phyloP scores from a whole-genome alignment of 441 rosid species.

The Euphorbia celastroides region DNA sequence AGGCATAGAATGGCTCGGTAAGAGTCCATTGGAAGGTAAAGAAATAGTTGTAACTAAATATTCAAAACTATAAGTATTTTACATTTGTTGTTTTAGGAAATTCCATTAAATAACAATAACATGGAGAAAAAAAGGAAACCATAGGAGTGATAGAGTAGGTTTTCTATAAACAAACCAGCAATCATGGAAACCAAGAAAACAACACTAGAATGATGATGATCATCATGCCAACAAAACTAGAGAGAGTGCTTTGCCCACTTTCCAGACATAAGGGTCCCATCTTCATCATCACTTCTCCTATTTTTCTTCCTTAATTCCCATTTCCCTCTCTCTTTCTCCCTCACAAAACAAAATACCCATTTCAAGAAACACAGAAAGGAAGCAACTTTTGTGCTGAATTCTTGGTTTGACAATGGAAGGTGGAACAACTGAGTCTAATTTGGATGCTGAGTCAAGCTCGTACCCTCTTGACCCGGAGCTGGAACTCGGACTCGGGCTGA shows the following conservation, averaged over 20 bases:
- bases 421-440: slow-evolving; percentile 33
- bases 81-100: no score
- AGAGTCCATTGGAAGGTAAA: no score
- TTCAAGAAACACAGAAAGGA: not conserved
- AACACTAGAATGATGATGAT: no score
- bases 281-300: slow-evolving; percentile 57
- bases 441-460: slow-evolving; percentile 46
- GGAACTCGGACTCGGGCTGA: slow-evolving; percentile 65
- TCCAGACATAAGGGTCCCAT: slow-evolving; percentile 74
- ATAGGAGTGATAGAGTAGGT: no score
- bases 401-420: slow-evolving; percentile 34
- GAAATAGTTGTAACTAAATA: no score
- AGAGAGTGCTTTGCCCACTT: slow-evolving; percentile 65
- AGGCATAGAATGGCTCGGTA: no score
- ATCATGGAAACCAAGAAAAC: no score
- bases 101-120: no score
- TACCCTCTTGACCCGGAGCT: slow-evolving; percentile 49
- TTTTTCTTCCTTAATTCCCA: slow-evolving; percentile 28
- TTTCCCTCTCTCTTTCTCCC: slow-evolving; percentile 9
- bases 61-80: no score
- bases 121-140: no score
- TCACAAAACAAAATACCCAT: not conserved
- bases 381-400: not conserved
- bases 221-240: slow-evolving; percentile 31
- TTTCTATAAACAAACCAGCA: no score